Evolutionary conservation across 164 flowering plant species (phyloP).

Genomic region (Amborella trichopoda): DNA sequence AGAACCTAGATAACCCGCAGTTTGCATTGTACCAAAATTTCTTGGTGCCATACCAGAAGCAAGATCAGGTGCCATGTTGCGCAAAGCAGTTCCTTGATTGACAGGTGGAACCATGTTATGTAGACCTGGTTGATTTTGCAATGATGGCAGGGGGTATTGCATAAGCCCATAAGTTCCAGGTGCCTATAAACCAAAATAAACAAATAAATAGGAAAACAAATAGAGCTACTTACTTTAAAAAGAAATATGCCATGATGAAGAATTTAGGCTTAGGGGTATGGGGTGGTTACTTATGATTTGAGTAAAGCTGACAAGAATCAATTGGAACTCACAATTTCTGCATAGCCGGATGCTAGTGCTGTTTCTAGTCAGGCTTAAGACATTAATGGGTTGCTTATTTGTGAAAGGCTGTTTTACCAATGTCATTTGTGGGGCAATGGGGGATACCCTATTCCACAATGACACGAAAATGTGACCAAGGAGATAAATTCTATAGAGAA

Average conservation of each 20-base stretch:
- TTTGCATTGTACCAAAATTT: constrained; percentile 46
- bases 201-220: not conserved
- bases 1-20: constrained; percentile 59
- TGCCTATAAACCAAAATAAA: constrained; percentile 29
- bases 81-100: constrained; percentile 65
- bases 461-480: too few species aligned
- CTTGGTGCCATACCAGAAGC: constrained; percentile 47
- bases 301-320: too few species aligned
- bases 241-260: not conserved
- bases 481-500: too few species aligned
- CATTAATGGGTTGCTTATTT: too few species aligned
- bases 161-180: constrained; percentile 86
- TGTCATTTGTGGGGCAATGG: too few species aligned
- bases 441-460: too few species aligned
- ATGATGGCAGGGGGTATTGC: constrained; percentile 68
- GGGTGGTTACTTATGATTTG: too few species aligned
- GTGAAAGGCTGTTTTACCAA: too few species aligned
- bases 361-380: too few species aligned
- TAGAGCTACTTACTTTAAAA: not conserved
- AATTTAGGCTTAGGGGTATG: too few species aligned
- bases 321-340: too few species aligned
- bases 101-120: constrained; percentile 57
- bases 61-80: constrained; percentile 48
- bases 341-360: too few species aligned
- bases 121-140: constrained; percentile 74